phyloP scores from a whole-genome alignment of 1,284 basidiomycete species.

The Cryptococcus sp. region DNA sequence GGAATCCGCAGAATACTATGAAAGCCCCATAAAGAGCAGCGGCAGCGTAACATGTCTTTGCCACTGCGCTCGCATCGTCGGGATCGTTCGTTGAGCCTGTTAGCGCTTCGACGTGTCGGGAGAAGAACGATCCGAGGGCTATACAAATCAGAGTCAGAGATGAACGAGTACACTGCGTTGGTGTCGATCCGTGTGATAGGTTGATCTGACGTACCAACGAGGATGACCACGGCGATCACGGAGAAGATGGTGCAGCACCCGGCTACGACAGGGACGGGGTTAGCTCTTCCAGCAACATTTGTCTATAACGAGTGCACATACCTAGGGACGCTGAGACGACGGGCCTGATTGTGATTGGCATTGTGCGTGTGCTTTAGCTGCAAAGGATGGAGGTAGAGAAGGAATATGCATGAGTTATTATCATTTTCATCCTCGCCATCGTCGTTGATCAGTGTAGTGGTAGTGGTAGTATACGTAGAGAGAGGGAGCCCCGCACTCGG shows the following conservation, averaged over 20 bases:
- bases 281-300: slow-evolving; percentile 9
- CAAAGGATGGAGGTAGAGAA: neutral
- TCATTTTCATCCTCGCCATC: neutral
- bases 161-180: neutral
- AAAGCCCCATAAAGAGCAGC: slow-evolving; percentile 58
- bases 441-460: neutral
- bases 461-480: too few species aligned
- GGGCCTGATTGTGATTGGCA: slow-evolving; percentile 46
- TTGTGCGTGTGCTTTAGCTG: neutral
- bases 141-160: neutral
- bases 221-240: slow-evolving; percentile 58
- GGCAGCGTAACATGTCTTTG: slow-evolving; percentile 57
- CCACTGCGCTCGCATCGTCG: slow-evolving; percentile 54
- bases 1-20: slow-evolving; percentile 58
- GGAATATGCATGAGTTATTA: neutral
- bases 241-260: slow-evolving; percentile 60
- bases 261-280: slow-evolving; percentile 48
- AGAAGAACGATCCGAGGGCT: slow-evolving; percentile 48
- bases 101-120: slow-evolving; percentile 53
- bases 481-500: neutral
- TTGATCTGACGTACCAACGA: slow-evolving; percentile 47
- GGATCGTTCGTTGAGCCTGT: slow-evolving; percentile 58
- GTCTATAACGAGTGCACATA: slow-evolving; percentile 21
- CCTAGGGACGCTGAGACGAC: slow-evolving; percentile 54
- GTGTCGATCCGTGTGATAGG: too few species aligned